Conservation (phyloP, 768 basidiomycete genomes). For the Phaffia australis region DNA sequence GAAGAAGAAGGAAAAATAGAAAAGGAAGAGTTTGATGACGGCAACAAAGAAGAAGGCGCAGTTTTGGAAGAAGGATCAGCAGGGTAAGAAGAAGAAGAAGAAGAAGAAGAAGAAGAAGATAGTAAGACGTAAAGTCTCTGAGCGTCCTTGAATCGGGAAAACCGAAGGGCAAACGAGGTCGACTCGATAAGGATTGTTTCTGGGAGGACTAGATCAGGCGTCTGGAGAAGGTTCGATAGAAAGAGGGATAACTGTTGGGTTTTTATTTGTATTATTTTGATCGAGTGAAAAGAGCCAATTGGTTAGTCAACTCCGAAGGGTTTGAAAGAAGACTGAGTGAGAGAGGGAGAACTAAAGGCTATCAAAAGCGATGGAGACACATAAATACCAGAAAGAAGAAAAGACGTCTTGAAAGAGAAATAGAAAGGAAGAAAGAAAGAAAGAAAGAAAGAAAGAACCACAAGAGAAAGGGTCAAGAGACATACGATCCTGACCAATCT, state of each 20-base stretch:
- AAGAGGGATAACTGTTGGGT: neutral
- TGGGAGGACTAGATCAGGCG: neutral
- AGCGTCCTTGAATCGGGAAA: slow-evolving; percentile 12
- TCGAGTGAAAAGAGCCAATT: neutral
- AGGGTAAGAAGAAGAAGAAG: slow-evolving; percentile 7
- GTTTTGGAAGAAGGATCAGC: neutral
- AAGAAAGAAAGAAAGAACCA: neutral
- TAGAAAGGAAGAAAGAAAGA: neutral
- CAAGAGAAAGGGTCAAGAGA: neutral
- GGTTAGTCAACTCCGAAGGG: neutral
- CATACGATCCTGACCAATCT: slow-evolving; percentile 1
- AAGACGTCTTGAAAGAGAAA: neutral
- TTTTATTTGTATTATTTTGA: no score
- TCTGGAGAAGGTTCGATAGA: neutral
- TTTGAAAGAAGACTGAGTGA: neutral
- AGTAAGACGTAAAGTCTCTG: slow-evolving; percentile 8
- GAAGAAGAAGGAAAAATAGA: no score
- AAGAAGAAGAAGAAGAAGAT: neutral
- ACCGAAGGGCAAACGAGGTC: slow-evolving; percentile 9
- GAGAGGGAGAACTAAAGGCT: neutral
- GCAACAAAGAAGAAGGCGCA: neutral
- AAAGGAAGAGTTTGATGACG: no score
- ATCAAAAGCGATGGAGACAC: neutral
- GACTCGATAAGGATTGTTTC: neutral
- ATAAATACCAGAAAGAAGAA: neutral